Conservation (phyloP, 202 grass and related monocot genomes). For the Brachypodium distachyon region DNA sequence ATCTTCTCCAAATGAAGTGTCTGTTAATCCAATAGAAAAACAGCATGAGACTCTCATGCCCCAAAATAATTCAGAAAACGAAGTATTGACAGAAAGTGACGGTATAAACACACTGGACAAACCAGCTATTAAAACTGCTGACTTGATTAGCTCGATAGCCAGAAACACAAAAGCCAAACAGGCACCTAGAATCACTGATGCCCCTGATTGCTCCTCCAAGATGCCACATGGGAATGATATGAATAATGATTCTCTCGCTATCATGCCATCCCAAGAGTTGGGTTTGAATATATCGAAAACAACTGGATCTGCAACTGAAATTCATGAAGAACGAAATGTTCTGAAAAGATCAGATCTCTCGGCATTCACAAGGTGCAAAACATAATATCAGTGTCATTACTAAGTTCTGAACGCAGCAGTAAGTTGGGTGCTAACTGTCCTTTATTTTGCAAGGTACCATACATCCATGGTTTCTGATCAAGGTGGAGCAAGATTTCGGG, state of each 20-base stretch:
- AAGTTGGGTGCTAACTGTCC: constrained; percentile 52
- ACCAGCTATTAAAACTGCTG: constrained; percentile 50
- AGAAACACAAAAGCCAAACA: constrained; percentile 36
- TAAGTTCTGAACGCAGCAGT: constrained; percentile 25
- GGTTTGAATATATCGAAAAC: constrained; percentile 66
- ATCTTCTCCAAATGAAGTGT: constrained; percentile 32
- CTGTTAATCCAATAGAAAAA: constrained; percentile 37
- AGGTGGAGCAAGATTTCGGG: constrained; percentile 28
- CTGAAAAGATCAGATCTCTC: constrained; percentile 63
- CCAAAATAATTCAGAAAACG: constrained; percentile 32
- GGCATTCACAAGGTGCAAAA: constrained; percentile 91
- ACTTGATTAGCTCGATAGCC: constrained; percentile 70
- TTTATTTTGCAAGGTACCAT: constrained; percentile 82
- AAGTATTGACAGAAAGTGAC: constrained; percentile 11
- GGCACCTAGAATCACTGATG: constrained; percentile 12
- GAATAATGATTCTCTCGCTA: constrained; percentile 13
- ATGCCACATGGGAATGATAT: constrained; percentile 38
- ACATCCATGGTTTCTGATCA: constrained; percentile 74
- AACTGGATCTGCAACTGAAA: constrained; percentile 27
- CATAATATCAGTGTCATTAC: constrained; percentile 55
- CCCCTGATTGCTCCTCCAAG: constrained; percentile 37
- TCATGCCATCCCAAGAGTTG: constrained; percentile 52
- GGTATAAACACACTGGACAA: constrained; percentile 14
- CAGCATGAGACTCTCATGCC: constrained; percentile 23
- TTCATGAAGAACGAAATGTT: constrained; percentile 49